These are phyloP conservation scores for Phytophthora hybrid DNA, from an alignment of 352 stramenopile genomes.

Conservation along the genomic window DNA sequence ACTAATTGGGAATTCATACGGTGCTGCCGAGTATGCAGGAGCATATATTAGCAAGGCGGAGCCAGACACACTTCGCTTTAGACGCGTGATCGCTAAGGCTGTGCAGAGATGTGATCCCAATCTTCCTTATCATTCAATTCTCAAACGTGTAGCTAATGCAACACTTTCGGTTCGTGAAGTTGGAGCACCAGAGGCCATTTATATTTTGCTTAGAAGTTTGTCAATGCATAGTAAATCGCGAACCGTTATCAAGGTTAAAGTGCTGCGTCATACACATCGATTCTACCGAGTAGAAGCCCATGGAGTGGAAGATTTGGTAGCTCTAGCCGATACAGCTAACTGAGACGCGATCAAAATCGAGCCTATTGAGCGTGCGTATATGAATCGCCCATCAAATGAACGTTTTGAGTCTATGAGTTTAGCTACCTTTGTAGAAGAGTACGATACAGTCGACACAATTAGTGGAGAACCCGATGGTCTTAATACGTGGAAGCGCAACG, in stretches of 20 bases:
- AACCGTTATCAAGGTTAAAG: background rate
- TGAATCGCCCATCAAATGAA: background rate
- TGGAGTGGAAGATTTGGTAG: background rate
- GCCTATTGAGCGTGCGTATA: background rate
- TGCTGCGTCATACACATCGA: background rate
- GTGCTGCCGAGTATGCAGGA: no score
- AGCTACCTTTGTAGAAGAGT: constrained; percentile 1
- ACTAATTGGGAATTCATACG: constrained; percentile 9
- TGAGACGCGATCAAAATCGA: background rate
- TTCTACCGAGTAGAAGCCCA: background rate
- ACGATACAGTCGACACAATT: background rate
- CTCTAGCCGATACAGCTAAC: background rate
- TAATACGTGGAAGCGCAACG: background rate
- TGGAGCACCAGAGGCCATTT: background rate
- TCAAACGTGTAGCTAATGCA: constrained; percentile 5
- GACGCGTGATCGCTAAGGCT: no score
- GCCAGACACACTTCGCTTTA: no score
- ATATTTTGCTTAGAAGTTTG: constrained; percentile 5
- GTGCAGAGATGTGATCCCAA: constrained; percentile 15
- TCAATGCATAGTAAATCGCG: constrained; percentile 7
- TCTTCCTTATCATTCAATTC: background rate
- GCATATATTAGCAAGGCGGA: no score
- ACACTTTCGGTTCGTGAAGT: background rate
- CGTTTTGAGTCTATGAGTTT: constrained; percentile 1
- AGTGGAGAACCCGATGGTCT: background rate